Evolutionary conservation across 2,329 filamentous ascomycete species (phyloP), one percentile per base, ranked within the genome.

Genomic region (Furcasterigmium sp.): DNA sequence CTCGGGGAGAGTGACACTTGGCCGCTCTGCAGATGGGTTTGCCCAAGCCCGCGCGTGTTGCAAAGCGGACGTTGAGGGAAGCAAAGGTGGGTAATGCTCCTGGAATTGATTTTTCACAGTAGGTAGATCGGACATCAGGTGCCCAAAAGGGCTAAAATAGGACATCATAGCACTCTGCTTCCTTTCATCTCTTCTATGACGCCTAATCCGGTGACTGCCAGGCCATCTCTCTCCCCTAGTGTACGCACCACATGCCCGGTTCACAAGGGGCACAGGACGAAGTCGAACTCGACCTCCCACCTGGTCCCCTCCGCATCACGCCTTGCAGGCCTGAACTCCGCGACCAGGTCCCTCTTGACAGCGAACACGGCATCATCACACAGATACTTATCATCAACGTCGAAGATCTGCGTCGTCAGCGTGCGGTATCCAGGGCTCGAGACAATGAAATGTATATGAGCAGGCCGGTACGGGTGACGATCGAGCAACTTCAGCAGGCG

Each of bases 361-460:
- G 60, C 62, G 37, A 60, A 65, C 4, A 63, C 62, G 3, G 56
- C 50, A 37, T 65, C 62, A 41, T 57, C 56, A 14, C 47, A 44
- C 25, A 84, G 64, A 50, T 82, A 79, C 44, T 73, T 67, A 58
- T 76, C 72, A 41, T 69, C 63, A 42, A 69, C 64, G 56, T 83
- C 79, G 55, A 84, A 85, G 43, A 85, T 77, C 55, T 85, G 82
- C 1, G 81, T 84, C 1, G 77, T 78, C 26, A 84, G 70, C 2
- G 80, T 71, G 49, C 78, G 80, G 65, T 81, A 80, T 13, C 73
- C 74, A 3, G 70, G 70, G 20, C 69, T 67, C 6, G 72, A 70
- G 46, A 49, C 51, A 51, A 62, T 60, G 30, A 62, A 51, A 45
- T 63, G 61, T 14, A 62, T 57, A 40, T 63, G 60, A 2, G 59